Evolutionary conservation across 108 stramenopile genomes (phyloP).

Genomic region (Hondaea fermentalgiana): DNA sequence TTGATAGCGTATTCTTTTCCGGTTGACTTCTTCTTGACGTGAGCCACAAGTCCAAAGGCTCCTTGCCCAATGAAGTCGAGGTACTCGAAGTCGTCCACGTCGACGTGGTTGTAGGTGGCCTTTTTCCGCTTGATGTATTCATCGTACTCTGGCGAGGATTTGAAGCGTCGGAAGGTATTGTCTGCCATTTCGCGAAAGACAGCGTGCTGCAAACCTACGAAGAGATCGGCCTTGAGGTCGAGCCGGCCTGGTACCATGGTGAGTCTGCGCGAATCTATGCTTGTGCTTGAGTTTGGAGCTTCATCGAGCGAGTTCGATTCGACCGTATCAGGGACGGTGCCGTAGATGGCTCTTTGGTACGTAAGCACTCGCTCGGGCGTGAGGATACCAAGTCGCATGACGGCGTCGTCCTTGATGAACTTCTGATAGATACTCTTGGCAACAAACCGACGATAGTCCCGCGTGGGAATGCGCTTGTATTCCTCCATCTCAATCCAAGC

Average conservation of each 20-base stretch:
- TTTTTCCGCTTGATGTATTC: slow-evolving; percentile 20
- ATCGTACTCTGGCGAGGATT: slow-evolving; percentile 16
- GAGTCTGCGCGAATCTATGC: not conserved
- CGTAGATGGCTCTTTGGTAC: slow-evolving; percentile 23
- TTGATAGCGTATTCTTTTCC: slow-evolving; percentile 46
- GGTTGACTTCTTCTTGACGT: slow-evolving; percentile 20
- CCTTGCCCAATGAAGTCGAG: slow-evolving; percentile 46
- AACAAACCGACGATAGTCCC: slow-evolving; percentile 37
- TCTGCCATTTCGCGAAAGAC: slow-evolving; percentile 44
- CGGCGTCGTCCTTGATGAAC: slow-evolving; percentile 37
- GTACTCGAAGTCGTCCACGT: slow-evolving; percentile 46
- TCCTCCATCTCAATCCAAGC: slow-evolving; percentile 50
- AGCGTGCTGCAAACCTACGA: slow-evolving; percentile 29
- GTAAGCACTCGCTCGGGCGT: not conserved
- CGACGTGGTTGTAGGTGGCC: slow-evolving; percentile 27
- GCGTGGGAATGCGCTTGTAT: slow-evolving; percentile 40
- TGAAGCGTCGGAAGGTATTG: slow-evolving; percentile 42
- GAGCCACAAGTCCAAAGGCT: slow-evolving; percentile 46
- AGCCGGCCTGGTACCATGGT: slow-evolving; percentile 13
- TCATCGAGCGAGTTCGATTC: not conserved
- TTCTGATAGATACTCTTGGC: slow-evolving; percentile 49
- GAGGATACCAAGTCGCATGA: slow-evolving; percentile 25
- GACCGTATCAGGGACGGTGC: not conserved
- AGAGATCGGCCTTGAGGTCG: slow-evolving; percentile 28
- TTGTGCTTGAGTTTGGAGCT: not conserved